Conservation (phyloP, 2,329 filamentous ascomycete species). For the Alternaria hordeiaustralica region DNA sequence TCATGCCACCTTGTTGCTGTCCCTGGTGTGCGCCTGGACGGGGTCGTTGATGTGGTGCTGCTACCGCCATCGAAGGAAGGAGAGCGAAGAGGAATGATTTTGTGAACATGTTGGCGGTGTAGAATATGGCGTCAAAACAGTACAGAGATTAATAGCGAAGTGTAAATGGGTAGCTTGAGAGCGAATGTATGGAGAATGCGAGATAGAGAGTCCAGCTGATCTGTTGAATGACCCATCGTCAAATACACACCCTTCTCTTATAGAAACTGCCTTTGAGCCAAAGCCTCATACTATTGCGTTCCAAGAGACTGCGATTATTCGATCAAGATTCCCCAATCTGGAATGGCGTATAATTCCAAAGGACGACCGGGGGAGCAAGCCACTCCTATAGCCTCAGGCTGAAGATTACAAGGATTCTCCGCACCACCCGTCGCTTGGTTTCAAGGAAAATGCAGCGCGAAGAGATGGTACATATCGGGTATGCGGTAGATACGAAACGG, state of each 20-base stretch:
- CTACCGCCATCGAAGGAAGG: neutral
- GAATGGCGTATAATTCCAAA: neutral
- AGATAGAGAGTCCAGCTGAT: neutral
- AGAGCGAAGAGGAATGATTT: constrained; percentile 9
- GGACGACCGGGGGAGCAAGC: neutral
- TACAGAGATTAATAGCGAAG: neutral
- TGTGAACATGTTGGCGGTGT: neutral
- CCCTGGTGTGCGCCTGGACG: neutral
- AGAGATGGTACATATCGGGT: neutral
- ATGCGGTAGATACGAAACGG: constrained; percentile 3
- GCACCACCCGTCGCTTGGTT: neutral
- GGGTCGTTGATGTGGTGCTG: constrained; percentile 11
- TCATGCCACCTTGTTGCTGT: constrained; percentile 1
- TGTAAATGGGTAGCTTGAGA: neutral
- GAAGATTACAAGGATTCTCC: neutral
- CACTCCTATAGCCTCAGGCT: neutral
- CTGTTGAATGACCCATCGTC: neutral
- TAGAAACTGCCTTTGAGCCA: neutral
- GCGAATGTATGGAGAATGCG: neutral
- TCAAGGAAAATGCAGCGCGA: neutral
- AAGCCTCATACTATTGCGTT: neutral
- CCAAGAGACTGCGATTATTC: constrained; percentile 14
- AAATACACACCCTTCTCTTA: neutral
- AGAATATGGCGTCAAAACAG: neutral
- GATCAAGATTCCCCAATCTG: constrained; percentile 11